Conservation (phyloP, 2,329 filamentous ascomycete species). For the Penicillium janthinellum region DNA sequence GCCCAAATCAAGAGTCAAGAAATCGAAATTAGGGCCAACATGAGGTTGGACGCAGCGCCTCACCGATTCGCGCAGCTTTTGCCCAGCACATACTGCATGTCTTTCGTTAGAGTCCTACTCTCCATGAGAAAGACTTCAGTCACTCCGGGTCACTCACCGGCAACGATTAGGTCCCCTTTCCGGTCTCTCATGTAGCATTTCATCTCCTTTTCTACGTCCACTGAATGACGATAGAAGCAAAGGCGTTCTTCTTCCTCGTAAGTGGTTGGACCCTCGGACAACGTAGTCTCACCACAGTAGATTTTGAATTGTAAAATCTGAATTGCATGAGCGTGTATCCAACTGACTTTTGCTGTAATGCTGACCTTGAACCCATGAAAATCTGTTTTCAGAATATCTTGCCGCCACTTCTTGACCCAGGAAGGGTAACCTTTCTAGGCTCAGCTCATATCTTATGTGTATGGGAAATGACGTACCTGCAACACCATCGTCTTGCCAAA, state of each 20-base stretch:
- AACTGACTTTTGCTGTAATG: neutral
- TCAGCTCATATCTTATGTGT: neutral
- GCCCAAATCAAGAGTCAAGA: neutral
- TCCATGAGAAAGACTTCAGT: neutral
- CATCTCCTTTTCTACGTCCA: constrained; percentile 5
- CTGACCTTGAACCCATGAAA: neutral
- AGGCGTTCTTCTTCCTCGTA: neutral
- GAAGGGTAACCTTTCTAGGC: neutral
- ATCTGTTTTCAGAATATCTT: neutral
- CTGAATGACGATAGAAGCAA: constrained; percentile 5
- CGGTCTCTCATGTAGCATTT: neutral
- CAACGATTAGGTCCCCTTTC: neutral
- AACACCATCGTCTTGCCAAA: constrained; percentile 5
- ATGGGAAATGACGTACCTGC: neutral
- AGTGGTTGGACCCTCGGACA: neutral
- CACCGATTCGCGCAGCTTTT: neutral
- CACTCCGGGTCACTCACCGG: neutral
- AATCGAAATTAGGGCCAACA: neutral
- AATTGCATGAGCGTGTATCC: neutral
- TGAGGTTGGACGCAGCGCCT: neutral
- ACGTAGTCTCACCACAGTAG: constrained; percentile 2
- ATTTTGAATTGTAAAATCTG: constrained; percentile 8
- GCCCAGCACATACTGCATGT: neutral
- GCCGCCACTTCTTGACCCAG: neutral
- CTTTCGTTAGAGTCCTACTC: neutral